These are phyloP conservation scores for Debaryomyces sp. DNA, from an alignment of 1,139 yeast genomes.

Conservation along the genomic window DNA sequence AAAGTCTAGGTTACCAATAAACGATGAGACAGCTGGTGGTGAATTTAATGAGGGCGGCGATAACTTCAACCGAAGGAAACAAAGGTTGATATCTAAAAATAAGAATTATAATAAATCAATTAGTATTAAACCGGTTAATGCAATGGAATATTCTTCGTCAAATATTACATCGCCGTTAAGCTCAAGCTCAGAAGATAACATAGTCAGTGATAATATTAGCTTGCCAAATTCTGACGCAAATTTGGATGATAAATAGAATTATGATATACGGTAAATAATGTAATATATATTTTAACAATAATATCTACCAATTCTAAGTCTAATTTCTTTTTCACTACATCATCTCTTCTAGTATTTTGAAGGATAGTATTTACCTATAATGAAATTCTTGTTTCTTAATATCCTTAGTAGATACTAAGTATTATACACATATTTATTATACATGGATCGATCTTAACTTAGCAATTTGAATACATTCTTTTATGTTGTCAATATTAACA, in stretches of 20 bases:
- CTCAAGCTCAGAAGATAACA: conserved; percentile 12
- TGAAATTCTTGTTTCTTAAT: not conserved
- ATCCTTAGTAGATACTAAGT: not conserved
- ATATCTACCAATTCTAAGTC: not conserved
- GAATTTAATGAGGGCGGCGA: conserved; percentile 17
- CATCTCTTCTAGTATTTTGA: not conserved
- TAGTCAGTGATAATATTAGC: conserved; percentile 9
- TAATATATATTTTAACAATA: not conserved
- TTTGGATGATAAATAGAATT: conserved; percentile 1
- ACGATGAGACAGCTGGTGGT: conserved; percentile 14
- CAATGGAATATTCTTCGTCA: conserved; percentile 7
- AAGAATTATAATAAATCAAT: conserved; percentile 26
- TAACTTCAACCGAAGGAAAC: conserved; percentile 33
- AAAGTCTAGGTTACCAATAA: conserved; percentile 23
- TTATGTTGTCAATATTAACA: conserved; percentile 49
- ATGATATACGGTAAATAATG: not conserved
- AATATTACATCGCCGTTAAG: conserved; percentile 10
- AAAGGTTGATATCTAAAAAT: conserved; percentile 35
- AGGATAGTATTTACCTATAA: not conserved
- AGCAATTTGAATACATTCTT: conserved; percentile 49
- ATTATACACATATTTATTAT: conserved; percentile 1
- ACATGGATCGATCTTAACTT: conserved; percentile 26
- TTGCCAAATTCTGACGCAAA: conserved; percentile 5
- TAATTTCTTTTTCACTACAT: not conserved
- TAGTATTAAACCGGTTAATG: conserved; percentile 18